Evolutionary conservation across 2,329 filamentous ascomycete species (phyloP), one percentile per base, ranked within the genome.

Genomic region (Leptodontidium sp.): DNA sequence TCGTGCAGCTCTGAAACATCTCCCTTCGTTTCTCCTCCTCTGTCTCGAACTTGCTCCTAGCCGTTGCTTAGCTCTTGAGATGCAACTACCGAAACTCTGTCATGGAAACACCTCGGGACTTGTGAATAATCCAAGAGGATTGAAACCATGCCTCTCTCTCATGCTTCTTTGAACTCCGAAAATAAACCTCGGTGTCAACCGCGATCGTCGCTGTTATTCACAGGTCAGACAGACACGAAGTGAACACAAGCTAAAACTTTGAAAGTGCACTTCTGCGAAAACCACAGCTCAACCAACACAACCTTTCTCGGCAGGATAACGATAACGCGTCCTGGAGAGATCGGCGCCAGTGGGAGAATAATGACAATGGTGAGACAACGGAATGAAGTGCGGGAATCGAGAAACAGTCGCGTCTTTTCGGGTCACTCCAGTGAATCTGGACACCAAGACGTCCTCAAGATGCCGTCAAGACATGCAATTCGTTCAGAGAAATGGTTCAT

Each of bases 311-410:
- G 26, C 26, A 35, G 9, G 26, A 35, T 55, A 35, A 35, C 17
- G 26, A 35, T 55, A 35, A 32, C 29, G 29, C 29, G 26, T 14
- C 17, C 24, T 55, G 9, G 29, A 55, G 29, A n/a, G 52, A 55
- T 35, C 52, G 2, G 17, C 29, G 52, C 52, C 52, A 1, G 52
- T 24, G 26, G 52, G 52, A 24, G 29, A 32, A 55, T 55, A 55
- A 55, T 35, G 52, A n/a, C 52, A 55, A 35, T 35, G 29, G 52
- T 55, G 29, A 55, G 29, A 55, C 52, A 55, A 15, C 26, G 52
- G 52, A 55, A 55, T 35, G 52, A 55, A 55, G 11, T 15, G 50
- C 24, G 24, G 50, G 50, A 32, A 35, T 55, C 26, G 15, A 17
- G 29, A 55, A 26, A 55, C 29, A 55, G n/a, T 24, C 47, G 52